Evolutionary conservation across 2,329 filamentous ascomycete genomes (phyloP).

Genomic region (Hymenoscyphus albidus): DNA sequence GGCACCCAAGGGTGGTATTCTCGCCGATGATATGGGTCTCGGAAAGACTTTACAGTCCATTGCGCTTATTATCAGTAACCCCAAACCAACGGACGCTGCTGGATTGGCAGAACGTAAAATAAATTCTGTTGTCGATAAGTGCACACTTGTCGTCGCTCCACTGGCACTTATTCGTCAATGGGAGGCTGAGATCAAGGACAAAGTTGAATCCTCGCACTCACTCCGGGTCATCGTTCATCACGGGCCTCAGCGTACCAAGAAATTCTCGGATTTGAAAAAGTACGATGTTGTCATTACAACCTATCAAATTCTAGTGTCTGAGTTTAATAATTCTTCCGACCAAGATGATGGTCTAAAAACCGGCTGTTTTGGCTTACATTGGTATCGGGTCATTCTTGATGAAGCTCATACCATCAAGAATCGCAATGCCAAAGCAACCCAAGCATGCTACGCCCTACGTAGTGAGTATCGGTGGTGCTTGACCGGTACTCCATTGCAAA

Average conservation of each 20-base stretch:
- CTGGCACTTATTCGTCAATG: constrained; percentile 94
- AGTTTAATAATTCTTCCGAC: constrained; percentile 68
- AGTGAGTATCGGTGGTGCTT: constrained; percentile 94
- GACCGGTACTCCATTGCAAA: constrained; percentile 96
- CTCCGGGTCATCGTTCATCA: constrained; percentile 88
- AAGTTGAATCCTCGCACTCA: constrained; percentile 64
- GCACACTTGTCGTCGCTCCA: constrained; percentile 88
- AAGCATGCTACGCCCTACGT: constrained; percentile 80
- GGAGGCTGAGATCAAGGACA: constrained; percentile 88
- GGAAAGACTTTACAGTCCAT: constrained; percentile 96
- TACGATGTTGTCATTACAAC: constrained; percentile 98
- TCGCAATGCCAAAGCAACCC: constrained; percentile 89
- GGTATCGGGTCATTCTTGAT: constrained; percentile 93
- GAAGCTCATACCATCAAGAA: constrained; percentile 99
- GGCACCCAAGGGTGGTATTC: constrained; percentile 86
- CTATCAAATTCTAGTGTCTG: constrained; percentile 91
- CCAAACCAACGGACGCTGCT: constrained; percentile 59
- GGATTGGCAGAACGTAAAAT: constrained; percentile 62
- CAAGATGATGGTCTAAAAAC: constrained; percentile 60
- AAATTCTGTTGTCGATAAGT: constrained; percentile 66
- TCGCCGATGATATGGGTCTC: constrained; percentile 96
- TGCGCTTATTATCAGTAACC: constrained; percentile 79
- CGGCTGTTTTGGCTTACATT: constrained; percentile 86
- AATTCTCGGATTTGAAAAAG: constrained; percentile 67
- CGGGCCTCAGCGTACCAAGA: constrained; percentile 79